Conservation (phyloP, 2,329 filamentous ascomycete genomes). For the Diplodia mutila region DNA sequence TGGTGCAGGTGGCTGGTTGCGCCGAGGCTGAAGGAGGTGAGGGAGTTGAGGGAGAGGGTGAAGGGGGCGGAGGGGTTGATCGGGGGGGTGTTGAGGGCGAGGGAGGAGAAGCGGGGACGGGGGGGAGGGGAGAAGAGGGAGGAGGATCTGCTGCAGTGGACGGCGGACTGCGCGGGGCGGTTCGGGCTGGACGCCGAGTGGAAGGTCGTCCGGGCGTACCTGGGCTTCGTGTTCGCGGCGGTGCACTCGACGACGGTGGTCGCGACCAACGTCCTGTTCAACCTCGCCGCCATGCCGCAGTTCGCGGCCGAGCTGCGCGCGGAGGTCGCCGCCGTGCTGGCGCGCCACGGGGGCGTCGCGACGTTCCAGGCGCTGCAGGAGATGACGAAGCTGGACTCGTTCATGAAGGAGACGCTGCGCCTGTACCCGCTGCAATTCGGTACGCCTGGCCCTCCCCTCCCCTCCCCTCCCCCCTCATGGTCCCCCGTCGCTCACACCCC, state of each 20-base stretch:
- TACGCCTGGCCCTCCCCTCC: slow-evolving; percentile 5
- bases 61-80: slow-evolving; percentile 34
- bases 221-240: slow-evolving; percentile 37
- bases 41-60: background rate
- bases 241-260: slow-evolving; percentile 39
- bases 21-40: background rate
- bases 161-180: slow-evolving; percentile 34
- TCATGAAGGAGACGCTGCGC: slow-evolving; percentile 42
- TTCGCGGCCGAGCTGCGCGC: slow-evolving; percentile 49
- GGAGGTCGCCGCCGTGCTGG: slow-evolving; percentile 45
- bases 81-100: background rate
- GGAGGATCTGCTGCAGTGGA: slow-evolving; percentile 45
- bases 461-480: background rate
- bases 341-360: slow-evolving; percentile 40
- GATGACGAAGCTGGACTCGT: slow-evolving; percentile 43
- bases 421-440: slow-evolving; percentile 34
- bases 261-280: slow-evolving; percentile 36
- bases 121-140: slow-evolving; percentile 31
- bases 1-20: background rate
- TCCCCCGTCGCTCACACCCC: background rate
- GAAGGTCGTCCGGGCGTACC: slow-evolving; percentile 30
- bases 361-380: slow-evolving; percentile 38
- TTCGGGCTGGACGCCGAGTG: slow-evolving; percentile 26
- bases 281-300: slow-evolving; percentile 38
- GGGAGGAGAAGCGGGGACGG: slow-evolving; percentile 7